Percentiles rank a stretch among this genome's conserved stretches.
phyloP scores from a whole-genome alignment of 305 asterid species.

The Solanum aculeatissimum region DNA sequence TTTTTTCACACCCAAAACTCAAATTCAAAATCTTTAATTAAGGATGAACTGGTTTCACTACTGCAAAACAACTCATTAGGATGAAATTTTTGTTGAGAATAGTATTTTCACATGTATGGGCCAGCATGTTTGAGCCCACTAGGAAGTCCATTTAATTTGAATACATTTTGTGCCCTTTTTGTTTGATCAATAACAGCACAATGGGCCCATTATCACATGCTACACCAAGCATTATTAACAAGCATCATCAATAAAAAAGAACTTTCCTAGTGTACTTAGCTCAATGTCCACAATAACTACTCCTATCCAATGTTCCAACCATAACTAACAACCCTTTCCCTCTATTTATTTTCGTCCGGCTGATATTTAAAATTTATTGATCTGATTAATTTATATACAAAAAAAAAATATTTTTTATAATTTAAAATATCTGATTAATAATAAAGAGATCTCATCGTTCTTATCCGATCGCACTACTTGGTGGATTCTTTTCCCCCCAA shows the following conservation, averaged over 20 bases:
- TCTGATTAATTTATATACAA: not conserved
- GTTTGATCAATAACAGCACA: not conserved
- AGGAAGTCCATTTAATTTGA: slow-evolving; percentile 5
- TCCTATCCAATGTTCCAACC: not conserved
- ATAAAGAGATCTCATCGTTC: not conserved
- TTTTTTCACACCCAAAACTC: no score
- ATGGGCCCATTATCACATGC: slow-evolving; percentile 33
- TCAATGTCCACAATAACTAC: not conserved
- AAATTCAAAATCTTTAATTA: no score
- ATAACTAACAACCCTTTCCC: not conserved
- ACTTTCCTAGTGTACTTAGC: not conserved
- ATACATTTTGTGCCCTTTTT: not conserved
- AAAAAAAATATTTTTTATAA: not conserved
- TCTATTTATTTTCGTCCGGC: not conserved
- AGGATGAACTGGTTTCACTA: no score
- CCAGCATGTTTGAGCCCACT: slow-evolving; percentile 18
- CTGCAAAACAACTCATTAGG: not conserved
- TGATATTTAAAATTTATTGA: not conserved
- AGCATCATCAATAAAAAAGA: not conserved
- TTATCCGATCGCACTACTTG: not conserved
- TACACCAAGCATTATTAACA: not conserved
- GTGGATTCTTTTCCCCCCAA: not conserved
- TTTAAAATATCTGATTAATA: not conserved
- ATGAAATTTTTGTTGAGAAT: slow-evolving; percentile 2
- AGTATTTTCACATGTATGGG: slow-evolving; percentile 8